Evolutionary conservation across 2,329 filamentous ascomycete species (phyloP).

Genomic region (Blastomyces gilchristii): DNA sequence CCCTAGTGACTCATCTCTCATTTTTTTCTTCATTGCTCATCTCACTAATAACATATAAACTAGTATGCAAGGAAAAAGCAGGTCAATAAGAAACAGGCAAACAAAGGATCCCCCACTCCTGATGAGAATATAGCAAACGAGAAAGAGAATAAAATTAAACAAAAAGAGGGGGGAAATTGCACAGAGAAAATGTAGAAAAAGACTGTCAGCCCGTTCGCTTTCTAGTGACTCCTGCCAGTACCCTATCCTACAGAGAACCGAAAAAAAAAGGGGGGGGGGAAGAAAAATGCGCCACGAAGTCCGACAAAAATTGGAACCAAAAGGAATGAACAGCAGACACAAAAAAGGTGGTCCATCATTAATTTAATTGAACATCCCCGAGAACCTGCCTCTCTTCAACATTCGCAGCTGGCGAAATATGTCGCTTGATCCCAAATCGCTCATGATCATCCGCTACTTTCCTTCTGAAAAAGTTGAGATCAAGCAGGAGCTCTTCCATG

Average conservation of each 20-base stretch:
- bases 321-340: background rate
- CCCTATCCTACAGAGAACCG: background rate
- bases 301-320: background rate
- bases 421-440: slow-evolving; percentile 27
- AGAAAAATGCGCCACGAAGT: background rate
- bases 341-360: background rate
- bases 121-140: background rate
- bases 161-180: background rate
- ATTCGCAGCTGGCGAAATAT: background rate
- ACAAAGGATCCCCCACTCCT: background rate
- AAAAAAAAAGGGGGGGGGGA: background rate
- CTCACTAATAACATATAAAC: background rate
- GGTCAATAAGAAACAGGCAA: slow-evolving; percentile 8
- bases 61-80: slow-evolving; percentile 4
- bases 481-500: slow-evolving; percentile 72
- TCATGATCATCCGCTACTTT: slow-evolving; percentile 71
- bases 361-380: slow-evolving; percentile 7
- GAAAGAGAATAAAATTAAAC: background rate
- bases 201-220: slow-evolving; percentile 1
- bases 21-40: background rate
- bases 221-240: background rate
- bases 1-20: slow-evolving; percentile 2
- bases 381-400: slow-evolving; percentile 7
- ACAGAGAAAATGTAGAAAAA: background rate
- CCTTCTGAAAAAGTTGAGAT: slow-evolving; percentile 67